Evolutionary conservation across 331 rosid species (phyloP).

Genomic region (Quercus lobata): DNA sequence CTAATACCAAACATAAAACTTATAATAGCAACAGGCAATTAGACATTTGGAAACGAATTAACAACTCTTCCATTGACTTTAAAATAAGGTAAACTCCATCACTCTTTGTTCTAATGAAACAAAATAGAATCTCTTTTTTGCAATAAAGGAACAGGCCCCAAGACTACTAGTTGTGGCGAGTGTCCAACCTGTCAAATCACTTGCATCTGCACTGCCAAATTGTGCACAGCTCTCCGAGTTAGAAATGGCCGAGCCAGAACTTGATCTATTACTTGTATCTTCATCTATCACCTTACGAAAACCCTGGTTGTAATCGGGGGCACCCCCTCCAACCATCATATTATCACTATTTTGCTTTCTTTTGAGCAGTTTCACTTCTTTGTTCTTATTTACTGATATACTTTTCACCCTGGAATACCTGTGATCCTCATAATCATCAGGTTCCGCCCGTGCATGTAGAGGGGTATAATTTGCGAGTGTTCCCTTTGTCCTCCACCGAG

Average conservation of each 20-base stretch:
- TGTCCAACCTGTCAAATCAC: constrained; percentile 93
- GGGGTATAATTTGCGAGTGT: constrained; percentile 97
- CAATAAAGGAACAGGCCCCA: neutral
- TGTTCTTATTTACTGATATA: constrained; percentile 66
- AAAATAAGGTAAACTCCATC: neutral
- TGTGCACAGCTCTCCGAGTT: constrained; percentile 97
- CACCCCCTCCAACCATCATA: constrained; percentile 37
- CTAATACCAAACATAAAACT: neutral
- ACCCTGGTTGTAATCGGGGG: constrained; percentile 59
- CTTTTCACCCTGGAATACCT: constrained; percentile 63
- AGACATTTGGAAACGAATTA: neutral
- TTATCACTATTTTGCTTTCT: constrained; percentile 58
- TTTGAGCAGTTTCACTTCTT: constrained; percentile 70
- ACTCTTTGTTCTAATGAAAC: neutral
- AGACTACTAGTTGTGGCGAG: constrained; percentile 11
- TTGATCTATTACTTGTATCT: constrained; percentile 85
- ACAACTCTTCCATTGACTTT: constrained; percentile 1
- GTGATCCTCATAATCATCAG: constrained; percentile 75
- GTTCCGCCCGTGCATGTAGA: constrained; percentile 88
- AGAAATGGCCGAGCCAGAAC: constrained; percentile 96
- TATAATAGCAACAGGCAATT: constrained; percentile 1
- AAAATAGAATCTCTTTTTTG: neutral
- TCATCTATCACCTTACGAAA: constrained; percentile 64
- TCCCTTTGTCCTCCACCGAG: constrained; percentile 99
- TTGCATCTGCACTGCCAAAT: constrained; percentile 72